phyloP scores from a whole-genome alignment of 2,329 filamentous ascomycete species.

The Macrophomina phaseolina region DNA sequence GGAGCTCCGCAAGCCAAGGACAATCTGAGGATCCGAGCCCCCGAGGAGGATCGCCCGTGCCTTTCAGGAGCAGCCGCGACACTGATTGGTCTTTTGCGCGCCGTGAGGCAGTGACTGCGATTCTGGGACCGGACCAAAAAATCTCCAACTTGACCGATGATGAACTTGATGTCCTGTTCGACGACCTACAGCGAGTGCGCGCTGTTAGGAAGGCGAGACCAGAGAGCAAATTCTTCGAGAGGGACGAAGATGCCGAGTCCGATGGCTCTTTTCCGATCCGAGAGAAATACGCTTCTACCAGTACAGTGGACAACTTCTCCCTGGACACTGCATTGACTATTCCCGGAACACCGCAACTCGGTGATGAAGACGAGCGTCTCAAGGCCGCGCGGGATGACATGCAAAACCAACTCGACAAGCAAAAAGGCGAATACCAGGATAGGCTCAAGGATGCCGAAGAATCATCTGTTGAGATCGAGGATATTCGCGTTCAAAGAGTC shows the following conservation, averaged over 20 bases:
- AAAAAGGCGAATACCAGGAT: constrained; percentile 81
- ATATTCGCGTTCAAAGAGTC: constrained; percentile 80
- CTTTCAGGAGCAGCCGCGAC: constrained; percentile 73
- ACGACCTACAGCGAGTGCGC: constrained; percentile 87
- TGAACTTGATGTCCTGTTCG: constrained; percentile 89
- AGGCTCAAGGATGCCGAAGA: constrained; percentile 78
- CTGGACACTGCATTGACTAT: constrained; percentile 93
- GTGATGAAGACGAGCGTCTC: constrained; percentile 77
- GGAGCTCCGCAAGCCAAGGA: constrained; percentile 70
- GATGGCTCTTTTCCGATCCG: constrained; percentile 83
- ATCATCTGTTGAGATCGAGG: constrained; percentile 78
- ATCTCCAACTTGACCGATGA: constrained; percentile 90
- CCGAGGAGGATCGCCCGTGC: constrained; percentile 79
- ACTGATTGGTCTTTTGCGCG: constrained; percentile 95
- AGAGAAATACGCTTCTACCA: constrained; percentile 95
- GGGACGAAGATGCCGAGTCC: constrained; percentile 87
- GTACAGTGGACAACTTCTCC: constrained; percentile 94
- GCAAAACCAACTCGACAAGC: constrained; percentile 80
- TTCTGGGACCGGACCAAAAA: constrained; percentile 89
- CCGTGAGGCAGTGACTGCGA: constrained; percentile 88
- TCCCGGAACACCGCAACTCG: constrained; percentile 85
- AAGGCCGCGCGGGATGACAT: constrained; percentile 79
- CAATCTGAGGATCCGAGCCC: constrained; percentile 79
- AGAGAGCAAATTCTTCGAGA: constrained; percentile 61
- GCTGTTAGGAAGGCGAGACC: constrained; percentile 77